Base-by-base conservation (phyloP, 768 basidiomycete genomes). In the Grammothele lineata region DNA sequence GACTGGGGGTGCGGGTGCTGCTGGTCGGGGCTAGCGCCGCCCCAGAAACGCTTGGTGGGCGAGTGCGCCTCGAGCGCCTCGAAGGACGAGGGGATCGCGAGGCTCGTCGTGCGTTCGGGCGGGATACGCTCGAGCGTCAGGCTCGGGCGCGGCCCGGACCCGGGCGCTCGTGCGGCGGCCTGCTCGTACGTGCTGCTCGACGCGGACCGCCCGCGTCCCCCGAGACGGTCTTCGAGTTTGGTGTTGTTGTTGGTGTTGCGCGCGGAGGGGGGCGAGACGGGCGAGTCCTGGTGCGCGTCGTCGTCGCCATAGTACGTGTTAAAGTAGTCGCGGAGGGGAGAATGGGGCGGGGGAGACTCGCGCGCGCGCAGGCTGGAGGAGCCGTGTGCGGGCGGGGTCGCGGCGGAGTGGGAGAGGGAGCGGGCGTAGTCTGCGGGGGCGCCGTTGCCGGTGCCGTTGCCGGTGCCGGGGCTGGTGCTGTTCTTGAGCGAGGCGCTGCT, bases 81-180 rank as follows among this genome's bases (percentile, higher is more conserved):
- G 34, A 53, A 53, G 10, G 51, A 53, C 5, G 51, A 48, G 5
- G 51, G 51, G 26, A 53, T 53, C 5, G 40, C 56, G 0, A 65
- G 59, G 47, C 65, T 67, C 21, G 62, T 62, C 10, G 57, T 62
- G n/a, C 70, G 67, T 38, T 55, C 43, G 12, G 70, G 64, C 11
- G 70, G 64, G 7, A 62, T 56, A 18, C 62, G 62, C 35, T 70
- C 66, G 33, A 73, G 68, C 9, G 68, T 61, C 9, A 62, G 52
- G 15, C 51, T 53, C n/a, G 62, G 59, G 26, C 64, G 62, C 19
- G 52, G 57, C 25, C 50, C 55, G 11, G 49, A 57, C 25, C 50
- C 55, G 9, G 51, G 51, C 37, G 23, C 47, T 33, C 27, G 47
- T 40, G 21, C 37, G 10, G 32, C 17, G 30, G 12, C 50, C 36